phyloP scores from a whole-genome alignment of 163 green algal genomes.

The Chlamydomonas reinhardtii region DNA sequence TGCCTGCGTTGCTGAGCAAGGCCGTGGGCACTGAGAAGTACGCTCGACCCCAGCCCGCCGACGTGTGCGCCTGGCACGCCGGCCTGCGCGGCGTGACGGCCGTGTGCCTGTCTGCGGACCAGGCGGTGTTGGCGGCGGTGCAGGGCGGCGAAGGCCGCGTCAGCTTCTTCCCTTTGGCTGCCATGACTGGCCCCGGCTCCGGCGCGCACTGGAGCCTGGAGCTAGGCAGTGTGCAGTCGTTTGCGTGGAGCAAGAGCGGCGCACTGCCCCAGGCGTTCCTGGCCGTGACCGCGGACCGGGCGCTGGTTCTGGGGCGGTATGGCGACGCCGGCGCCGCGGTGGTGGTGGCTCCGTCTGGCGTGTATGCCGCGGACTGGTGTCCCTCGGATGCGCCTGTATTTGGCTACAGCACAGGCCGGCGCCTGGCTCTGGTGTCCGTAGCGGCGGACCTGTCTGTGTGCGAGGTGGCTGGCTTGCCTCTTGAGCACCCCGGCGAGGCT shows the following conservation, averaged over 20 bases:
- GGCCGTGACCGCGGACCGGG: neutral
- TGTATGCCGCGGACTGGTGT: conserved; percentile 41
- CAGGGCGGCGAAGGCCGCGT: conserved; percentile 7
- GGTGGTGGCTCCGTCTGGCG: neutral
- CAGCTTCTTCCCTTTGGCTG: conserved; percentile 32
- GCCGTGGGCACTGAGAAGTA: neutral
- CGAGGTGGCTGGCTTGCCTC: conserved; percentile 1
- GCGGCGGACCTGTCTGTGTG: neutral
- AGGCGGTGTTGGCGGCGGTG: conserved; percentile 35
- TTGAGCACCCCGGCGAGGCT: conserved; percentile 16
- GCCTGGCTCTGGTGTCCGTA: conserved; percentile 20
- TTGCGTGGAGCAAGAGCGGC: conserved; percentile 39
- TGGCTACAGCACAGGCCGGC: conserved; percentile 17
- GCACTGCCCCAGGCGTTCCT: neutral
- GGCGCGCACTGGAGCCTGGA: neutral
- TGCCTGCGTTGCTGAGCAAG: conserved; percentile 1
- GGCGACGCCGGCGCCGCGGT: neutral
- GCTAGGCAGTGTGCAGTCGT: conserved; percentile 4
- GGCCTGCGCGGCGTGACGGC: conserved; percentile 14
- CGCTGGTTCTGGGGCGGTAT: conserved; percentile 20
- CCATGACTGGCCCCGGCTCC: neutral
- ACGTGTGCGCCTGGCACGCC: conserved; percentile 15
- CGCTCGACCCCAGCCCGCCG: neutral
- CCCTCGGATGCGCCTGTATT: conserved; percentile 2
- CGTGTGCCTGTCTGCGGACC: conserved; percentile 41